Evolutionary conservation across 345 rosid genomes (phyloP).

Genomic region (Euphorbia peplus): DNA sequence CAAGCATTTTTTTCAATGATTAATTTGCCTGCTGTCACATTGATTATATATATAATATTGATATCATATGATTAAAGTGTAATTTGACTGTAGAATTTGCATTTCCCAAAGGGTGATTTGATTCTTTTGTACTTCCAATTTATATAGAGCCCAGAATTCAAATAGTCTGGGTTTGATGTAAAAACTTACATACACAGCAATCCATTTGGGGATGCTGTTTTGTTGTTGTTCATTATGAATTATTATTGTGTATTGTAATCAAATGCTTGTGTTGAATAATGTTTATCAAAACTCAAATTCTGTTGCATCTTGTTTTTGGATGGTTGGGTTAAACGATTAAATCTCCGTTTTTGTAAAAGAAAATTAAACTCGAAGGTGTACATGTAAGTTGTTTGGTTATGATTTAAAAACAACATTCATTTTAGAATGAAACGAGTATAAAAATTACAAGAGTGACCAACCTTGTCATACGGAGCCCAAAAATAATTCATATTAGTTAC

Average conservation of each 20-base stretch:
- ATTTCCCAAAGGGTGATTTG: not conserved
- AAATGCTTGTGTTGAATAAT: conserved; percentile 3
- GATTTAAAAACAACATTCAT: no score
- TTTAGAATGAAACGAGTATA: no score
- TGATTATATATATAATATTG: not conserved
- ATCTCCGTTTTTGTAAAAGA: not conserved
- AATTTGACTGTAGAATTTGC: conserved; percentile 1
- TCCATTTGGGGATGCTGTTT: conserved; percentile 5
- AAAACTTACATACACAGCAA: not conserved
- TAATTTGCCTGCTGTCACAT: not conserved
- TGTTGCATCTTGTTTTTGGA: not conserved
- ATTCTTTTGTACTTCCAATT: conserved; percentile 14
- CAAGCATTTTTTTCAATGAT: not conserved
- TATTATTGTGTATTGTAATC: not conserved
- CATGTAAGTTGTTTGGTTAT: no score
- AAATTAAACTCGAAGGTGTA: no score
- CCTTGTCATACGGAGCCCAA: no score
- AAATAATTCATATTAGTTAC: no score
- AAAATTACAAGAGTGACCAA: no score
- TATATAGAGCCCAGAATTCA: not conserved
- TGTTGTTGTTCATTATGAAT: not conserved
- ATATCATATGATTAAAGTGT: not conserved
- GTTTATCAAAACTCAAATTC: not conserved
- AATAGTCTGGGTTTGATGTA: conserved; percentile 2
- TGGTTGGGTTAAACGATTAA: not conserved